A percentile compares a stretch with the other conserved stretches of the same genome.
phyloP scores from a whole-genome alignment of 257 asterid species.

The Przewalskia tangutica region DNA sequence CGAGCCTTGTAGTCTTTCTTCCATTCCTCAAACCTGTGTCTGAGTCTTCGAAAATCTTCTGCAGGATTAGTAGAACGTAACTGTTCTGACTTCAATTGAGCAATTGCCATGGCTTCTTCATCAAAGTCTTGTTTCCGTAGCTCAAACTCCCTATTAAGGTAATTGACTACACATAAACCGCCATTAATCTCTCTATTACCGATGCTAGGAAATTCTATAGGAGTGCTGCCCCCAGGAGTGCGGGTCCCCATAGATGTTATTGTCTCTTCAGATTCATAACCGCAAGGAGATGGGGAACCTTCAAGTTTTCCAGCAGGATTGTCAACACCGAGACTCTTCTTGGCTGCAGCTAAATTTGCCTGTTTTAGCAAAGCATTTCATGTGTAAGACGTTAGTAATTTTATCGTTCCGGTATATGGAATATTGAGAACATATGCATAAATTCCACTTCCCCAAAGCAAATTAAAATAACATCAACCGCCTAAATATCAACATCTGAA shows the following conservation, averaged over 20 bases:
- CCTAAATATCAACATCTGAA: background rate
- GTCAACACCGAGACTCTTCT: slow-evolving; percentile 43
- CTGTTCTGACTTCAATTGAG: slow-evolving; percentile 33
- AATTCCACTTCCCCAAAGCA: background rate
- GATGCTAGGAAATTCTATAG: slow-evolving; percentile 28
- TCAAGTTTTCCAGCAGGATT: slow-evolving; percentile 30
- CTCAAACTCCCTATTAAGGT: slow-evolving; percentile 55
- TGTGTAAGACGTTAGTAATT: background rate
- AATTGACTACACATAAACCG: slow-evolving; percentile 25
- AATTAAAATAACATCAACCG: background rate
- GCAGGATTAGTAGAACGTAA: slow-evolving; percentile 15
- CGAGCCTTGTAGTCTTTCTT: slow-evolving; percentile 52
- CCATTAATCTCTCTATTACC: slow-evolving; percentile 38
- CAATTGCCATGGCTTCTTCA: slow-evolving; percentile 34
- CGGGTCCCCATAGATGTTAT: slow-evolving; percentile 31
- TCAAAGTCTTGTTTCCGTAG: slow-evolving; percentile 44
- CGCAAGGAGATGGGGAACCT: slow-evolving; percentile 47
- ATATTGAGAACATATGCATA: background rate
- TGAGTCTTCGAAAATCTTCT: slow-evolving; percentile 46
- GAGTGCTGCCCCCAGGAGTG: slow-evolving; percentile 65
- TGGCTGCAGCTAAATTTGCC: slow-evolving; percentile 68
- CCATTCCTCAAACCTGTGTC: slow-evolving; percentile 54
- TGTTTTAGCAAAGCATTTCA: slow-evolving; percentile 21
- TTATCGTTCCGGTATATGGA: background rate
- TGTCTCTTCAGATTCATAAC: slow-evolving; percentile 55